Evolutionary conservation across 2,329 filamentous ascomycete species (phyloP), one percentile per base, ranked within the genome.

Genomic region (Claviceps fusiformis): DNA sequence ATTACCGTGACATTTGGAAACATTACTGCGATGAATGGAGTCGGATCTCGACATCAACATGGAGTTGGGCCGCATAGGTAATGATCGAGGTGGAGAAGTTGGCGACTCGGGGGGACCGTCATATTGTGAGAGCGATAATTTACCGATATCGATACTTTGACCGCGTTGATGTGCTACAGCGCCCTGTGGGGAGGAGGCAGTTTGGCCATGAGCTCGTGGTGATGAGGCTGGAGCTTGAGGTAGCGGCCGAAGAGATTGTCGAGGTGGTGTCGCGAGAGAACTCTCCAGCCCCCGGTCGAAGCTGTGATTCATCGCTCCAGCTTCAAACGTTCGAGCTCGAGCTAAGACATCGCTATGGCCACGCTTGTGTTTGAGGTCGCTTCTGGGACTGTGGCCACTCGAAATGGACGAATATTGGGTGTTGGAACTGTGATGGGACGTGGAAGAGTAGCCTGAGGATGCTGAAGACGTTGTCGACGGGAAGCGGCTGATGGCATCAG

Each of bases 221-320:
- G 71, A 68, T 7, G 73, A 62, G 17, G 75, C 79, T 3, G 86
- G 85, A 1, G 80, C 74, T 65, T 87, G 86, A 3, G 85, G 81
- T 7, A 90, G 75, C 29, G 87, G 87, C 51, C 89, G 82, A 57
- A 95, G 74, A 27, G 88, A 90, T 64, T 87, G 86, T 54, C 89
- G 85, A 57, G 86, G 84, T 57, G 86, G 79, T 61, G 78, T 85
- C 61, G 80, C 82, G 65, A 89, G 91, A 59, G 85, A 75, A 61
- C 80, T 82, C 39, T 82, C 81, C n/a, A 81, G 75, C 58, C 70
- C 67, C 56, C 68, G 70, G 61, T 73, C 70, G 54, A 70, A 62
- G 59, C 64, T 60, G 58, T 35, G 33, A 15, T 65, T 75, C 71
- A 65, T 76, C 68, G 69, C 74, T 65, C 66, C 69, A 46, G 65